Percentiles rank a stretch among this genome's conserved stretches.
These are phyloP conservation scores for Aspergillus tamarii DNA, from an alignment of 2,329 filamentous ascomycete species.

Conservation along the genomic window DNA sequence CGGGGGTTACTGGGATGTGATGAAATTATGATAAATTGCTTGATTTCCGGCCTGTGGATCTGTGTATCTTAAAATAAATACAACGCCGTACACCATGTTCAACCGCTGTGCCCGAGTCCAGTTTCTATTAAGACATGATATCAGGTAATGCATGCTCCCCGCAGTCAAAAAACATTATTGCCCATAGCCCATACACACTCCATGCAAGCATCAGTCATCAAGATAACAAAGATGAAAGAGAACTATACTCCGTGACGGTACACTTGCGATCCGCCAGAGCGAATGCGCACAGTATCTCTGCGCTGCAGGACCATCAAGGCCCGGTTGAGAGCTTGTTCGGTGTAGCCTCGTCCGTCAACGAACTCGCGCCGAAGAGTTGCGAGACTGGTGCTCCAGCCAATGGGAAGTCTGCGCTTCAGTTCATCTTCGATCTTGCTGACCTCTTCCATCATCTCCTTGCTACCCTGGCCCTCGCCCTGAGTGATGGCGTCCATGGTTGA, in stretches of 20 bases:
- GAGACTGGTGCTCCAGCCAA: slow-evolving; percentile 92
- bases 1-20: neutral
- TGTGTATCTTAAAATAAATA: slow-evolving; percentile 11
- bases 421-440: slow-evolving; percentile 85
- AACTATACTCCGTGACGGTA: slow-evolving; percentile 50
- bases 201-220: slow-evolving; percentile 15
- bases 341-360: slow-evolving; percentile 88
- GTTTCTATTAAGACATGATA: slow-evolving; percentile 15
- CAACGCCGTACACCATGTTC: slow-evolving; percentile 24
- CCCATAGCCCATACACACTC: slow-evolving; percentile 9
- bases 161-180: slow-evolving; percentile 8
- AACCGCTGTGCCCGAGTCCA: slow-evolving; percentile 23
- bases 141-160: slow-evolving; percentile 13
- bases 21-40: neutral
- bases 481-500: slow-evolving; percentile 98
- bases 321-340: slow-evolving; percentile 80
- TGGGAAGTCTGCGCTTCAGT: slow-evolving; percentile 81
- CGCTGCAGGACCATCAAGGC: slow-evolving; percentile 84
- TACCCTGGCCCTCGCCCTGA: slow-evolving; percentile 80
- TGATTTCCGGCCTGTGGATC: neutral
- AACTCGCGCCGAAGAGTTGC: slow-evolving; percentile 86
- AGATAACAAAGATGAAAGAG: slow-evolving; percentile 9
- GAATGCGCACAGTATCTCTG: slow-evolving; percentile 69
- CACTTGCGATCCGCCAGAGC: slow-evolving; percentile 53
- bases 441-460: slow-evolving; percentile 88